Conservation (phyloP, 225 moss, liverwort and hornwort genomes). For the Antitrichia curtipendula region DNA sequence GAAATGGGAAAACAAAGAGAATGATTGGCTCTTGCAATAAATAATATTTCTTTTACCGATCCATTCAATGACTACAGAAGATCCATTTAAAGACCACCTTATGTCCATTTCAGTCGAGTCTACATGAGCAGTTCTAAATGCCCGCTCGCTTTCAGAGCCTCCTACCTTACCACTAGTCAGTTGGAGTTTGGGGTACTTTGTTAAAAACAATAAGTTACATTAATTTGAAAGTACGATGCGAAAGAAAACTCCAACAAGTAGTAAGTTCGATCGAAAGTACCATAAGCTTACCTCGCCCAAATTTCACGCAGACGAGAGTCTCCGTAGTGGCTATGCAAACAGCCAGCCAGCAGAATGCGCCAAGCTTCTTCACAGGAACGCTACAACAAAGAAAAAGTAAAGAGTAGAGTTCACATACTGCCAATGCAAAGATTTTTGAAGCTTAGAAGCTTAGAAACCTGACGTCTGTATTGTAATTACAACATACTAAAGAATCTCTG, state of each 20-base stretch:
- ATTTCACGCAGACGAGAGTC: slow-evolving; percentile 83
- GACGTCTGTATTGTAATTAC: not conserved
- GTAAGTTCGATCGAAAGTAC: not conserved
- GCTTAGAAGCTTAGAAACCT: not conserved
- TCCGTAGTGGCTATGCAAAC: slow-evolving; percentile 54
- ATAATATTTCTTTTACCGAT: no score
- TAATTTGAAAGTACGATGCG: not conserved
- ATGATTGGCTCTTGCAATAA: no score
- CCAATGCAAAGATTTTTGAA: not conserved
- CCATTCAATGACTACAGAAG: no score
- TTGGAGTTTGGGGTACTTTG: not conserved
- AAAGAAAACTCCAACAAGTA: not conserved
- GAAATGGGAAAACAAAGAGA: no score
- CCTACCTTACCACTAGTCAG: not conserved
- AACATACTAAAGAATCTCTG: not conserved
- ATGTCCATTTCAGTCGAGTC: no score
- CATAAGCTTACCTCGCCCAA: slow-evolving; percentile 85
- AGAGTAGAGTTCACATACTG: not conserved
- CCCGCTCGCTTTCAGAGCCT: no score
- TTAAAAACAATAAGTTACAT: not conserved
- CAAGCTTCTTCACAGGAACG: slow-evolving; percentile 55
- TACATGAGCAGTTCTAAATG: no score
- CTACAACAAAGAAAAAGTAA: slow-evolving; percentile 4
- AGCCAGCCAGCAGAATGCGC: slow-evolving; percentile 86
- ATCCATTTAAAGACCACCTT: no score